Evolutionary conservation across 1,284 basidiomycete species (phyloP), one percentile per base, ranked within the genome.

Genomic region (Ustilago bromivora): DNA sequence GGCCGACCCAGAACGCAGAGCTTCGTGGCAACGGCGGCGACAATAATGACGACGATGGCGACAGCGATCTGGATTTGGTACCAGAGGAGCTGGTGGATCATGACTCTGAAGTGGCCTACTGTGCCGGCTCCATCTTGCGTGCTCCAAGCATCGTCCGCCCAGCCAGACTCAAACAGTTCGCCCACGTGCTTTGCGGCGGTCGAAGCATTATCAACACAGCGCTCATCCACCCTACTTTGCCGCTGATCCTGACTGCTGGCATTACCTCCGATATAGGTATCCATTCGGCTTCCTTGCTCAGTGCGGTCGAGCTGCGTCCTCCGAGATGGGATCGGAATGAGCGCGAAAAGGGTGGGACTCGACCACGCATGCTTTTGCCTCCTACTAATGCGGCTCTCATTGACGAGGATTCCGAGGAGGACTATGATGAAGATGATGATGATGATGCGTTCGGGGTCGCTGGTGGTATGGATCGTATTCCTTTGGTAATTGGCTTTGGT

Each of bases 141-240:
- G 68, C 62, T 2, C 32, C 10, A 1, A 61, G 19, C 32, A 67
- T 72, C 10, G 71, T 75, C 8, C 61, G 63, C 11, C 71, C 71
- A 31, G 68, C 67, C 23, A 60, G 49, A n/a, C 56, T 75, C 23
- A 38, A 54, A 0, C 38, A 56, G 23, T 61, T 61, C 15, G 52
- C 52, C 4, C 57, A 63, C 35, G 66, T 67, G n/a, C 71, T 75
- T 7, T 64, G 66, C 34, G 71, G 71, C 15, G 57, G 63, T 2
- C 66, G 63, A 4, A 66, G 64, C 53, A 75, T 75, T 58, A 53
- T 71, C 61, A 75, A 75, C 28, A 61, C 67, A 17, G 67, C 68
- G 10, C 62, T 70, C n/a, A 70, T 69, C 49, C 71, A 75, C 23
- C 71, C 71, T 7, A 70, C 65, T 41, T 23, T 75, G 43, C 71